Evolutionary conservation across 495 filamentous ascomycete genomes (phyloP).

Genomic region (Ramalina intermedia): DNA sequence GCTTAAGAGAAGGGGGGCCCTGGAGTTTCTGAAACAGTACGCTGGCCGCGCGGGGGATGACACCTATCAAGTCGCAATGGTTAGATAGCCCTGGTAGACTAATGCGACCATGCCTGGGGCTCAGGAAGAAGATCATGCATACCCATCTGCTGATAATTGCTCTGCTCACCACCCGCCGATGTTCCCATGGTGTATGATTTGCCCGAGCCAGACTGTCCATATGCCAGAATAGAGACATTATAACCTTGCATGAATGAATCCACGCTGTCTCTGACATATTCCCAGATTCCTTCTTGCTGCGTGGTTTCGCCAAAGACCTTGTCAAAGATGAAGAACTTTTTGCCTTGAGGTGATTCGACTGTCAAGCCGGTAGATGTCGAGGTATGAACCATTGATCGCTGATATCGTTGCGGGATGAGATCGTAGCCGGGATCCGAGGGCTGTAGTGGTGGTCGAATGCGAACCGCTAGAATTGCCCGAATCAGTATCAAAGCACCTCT

Average conservation of each 20-base stretch:
- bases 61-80: conserved; percentile 38
- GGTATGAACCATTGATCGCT: conserved; percentile 81
- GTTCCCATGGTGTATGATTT: conserved; percentile 99
- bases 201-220: conserved; percentile 98
- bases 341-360: conserved; percentile 80
- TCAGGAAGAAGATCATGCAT: conserved; percentile 19
- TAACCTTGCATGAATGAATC: conserved; percentile 88
- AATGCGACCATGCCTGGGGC: not conserved
- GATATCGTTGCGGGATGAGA: conserved; percentile 88
- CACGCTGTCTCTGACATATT: conserved; percentile 84
- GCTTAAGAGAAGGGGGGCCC: conserved; percentile 35
- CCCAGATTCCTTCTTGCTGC: conserved; percentile 83
- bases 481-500: conserved; percentile 14
- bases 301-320: conserved; percentile 78
- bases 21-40: conserved; percentile 82
- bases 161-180: conserved; percentile 71
- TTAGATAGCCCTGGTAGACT: conserved; percentile 1
- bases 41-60: conserved; percentile 81
- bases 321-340: conserved; percentile 92
- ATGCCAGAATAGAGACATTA: conserved; percentile 96
- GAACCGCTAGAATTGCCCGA: conserved; percentile 49
- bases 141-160: conserved; percentile 68
- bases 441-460: conserved; percentile 78
- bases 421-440: conserved; percentile 83
- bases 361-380: conserved; percentile 69